phyloP scores from a whole-genome alignment of 768 basidiomycete species.

The Fistulinella prunicolor region DNA sequence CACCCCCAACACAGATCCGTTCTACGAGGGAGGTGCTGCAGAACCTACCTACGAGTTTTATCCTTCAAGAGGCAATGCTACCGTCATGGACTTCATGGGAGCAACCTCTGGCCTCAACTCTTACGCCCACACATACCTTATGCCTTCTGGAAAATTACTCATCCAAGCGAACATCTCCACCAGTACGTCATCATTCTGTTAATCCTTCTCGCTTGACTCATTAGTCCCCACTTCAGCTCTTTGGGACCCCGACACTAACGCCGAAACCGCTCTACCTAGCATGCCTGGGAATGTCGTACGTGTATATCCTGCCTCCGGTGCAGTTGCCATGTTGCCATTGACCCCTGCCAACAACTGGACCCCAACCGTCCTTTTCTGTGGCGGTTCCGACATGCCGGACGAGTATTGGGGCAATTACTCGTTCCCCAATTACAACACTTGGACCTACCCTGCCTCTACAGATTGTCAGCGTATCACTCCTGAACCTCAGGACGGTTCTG shows the following conservation, averaged over 20 bases:
- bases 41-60: conserved; percentile 85
- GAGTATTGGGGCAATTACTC: conserved; percentile 77
- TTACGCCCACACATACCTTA: conserved; percentile 70
- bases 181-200: conserved; percentile 13
- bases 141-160: conserved; percentile 76
- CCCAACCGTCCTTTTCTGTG: conserved; percentile 87
- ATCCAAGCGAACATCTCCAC: conserved; percentile 69
- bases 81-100: conserved; percentile 64
- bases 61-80: conserved; percentile 54
- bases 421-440: conserved; percentile 69
- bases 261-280: conserved; percentile 59
- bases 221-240: conserved; percentile 32
- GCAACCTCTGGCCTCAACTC: conserved; percentile 75
- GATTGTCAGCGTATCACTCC: conserved; percentile 87
- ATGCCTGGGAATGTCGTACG: conserved; percentile 75
- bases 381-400: conserved; percentile 78
- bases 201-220: neutral
- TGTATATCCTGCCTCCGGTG: conserved; percentile 92
- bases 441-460: conserved; percentile 62
- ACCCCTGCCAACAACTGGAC: conserved; percentile 87
- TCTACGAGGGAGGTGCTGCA: conserved; percentile 61
- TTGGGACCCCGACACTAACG: conserved; percentile 55
- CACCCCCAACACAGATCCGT: conserved; percentile 64
- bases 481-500: conserved; percentile 69
- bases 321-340: conserved; percentile 85